These are phyloP conservation scores for Plasmodiophora brassicae DNA, from an alignment of 208 protist species.

Conservation along the genomic window DNA sequence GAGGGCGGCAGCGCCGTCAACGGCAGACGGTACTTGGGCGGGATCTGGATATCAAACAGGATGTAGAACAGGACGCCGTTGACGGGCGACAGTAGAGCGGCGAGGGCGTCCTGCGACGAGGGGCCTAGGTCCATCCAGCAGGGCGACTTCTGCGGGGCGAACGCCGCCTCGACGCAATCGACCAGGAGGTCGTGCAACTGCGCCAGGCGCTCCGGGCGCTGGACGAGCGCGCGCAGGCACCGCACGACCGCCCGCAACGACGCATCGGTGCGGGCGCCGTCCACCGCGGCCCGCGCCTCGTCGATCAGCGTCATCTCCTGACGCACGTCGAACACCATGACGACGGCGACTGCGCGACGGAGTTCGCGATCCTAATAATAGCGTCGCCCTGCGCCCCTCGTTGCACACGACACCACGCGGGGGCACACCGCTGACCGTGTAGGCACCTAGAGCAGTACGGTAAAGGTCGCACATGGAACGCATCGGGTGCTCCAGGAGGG, in stretches of 20 bases:
- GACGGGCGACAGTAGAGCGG: neutral
- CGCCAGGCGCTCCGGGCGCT: neutral
- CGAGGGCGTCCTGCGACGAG: neutral
- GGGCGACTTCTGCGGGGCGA: neutral
- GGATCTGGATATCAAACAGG: neutral
- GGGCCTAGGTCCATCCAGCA: neutral
- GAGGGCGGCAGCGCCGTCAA: neutral
- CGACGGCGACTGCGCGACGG: too few relatives aligned
- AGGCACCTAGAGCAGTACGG: too few relatives aligned
- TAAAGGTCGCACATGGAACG: too few relatives aligned
- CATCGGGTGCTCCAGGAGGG: too few relatives aligned
- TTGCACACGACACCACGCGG: too few relatives aligned
- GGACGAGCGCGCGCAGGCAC: neutral
- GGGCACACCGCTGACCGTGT: too few relatives aligned
- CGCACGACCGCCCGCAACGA: neutral
- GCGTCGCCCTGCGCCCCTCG: too few relatives aligned
- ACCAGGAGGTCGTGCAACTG: neutral
- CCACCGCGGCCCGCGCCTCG: neutral
- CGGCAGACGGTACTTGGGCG: neutral
- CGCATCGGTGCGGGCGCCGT: neutral
- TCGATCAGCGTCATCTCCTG: too few relatives aligned
- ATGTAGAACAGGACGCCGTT: neutral
- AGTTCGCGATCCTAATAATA: too few relatives aligned
- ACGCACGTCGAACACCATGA: too few relatives aligned
- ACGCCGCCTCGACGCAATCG: neutral